A percentile compares a stretch with the other conserved stretches of the same genome.
These are phyloP conservation scores for Cichorium intybus DNA, from an alignment of 140 eudicot genomes.

Conservation along the genomic window DNA sequence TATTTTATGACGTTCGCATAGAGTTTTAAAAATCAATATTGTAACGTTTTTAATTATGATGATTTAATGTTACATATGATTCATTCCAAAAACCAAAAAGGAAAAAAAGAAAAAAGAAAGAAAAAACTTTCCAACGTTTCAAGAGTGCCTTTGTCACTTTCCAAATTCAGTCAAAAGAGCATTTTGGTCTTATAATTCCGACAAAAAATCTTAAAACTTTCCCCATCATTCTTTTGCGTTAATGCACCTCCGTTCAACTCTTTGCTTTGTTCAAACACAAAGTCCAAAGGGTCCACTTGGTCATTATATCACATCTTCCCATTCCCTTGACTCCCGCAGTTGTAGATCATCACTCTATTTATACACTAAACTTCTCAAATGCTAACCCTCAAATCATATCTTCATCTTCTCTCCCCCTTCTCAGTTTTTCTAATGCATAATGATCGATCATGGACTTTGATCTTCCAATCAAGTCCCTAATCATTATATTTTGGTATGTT, in stretches of 20 bases:
- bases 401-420: slow-evolving; percentile 9
- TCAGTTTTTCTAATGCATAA: background rate
- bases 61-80: no score
- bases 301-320: slow-evolving; percentile 30
- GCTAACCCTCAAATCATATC: slow-evolving; percentile 38
- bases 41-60: no score
- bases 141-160: slow-evolving; percentile 50
- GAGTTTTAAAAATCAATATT: no score
- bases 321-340: slow-evolving; percentile 17
- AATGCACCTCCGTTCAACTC: slow-evolving; percentile 38
- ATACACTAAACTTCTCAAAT: slow-evolving; percentile 33
- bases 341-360: slow-evolving; percentile 41
- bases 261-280: slow-evolving; percentile 49
- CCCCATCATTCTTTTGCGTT: slow-evolving; percentile 51
- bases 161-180: slow-evolving; percentile 73
- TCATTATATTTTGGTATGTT: slow-evolving; percentile 26
- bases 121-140: slow-evolving; percentile 43
- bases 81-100: no score
- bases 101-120: background rate
- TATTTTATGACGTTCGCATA: background rate
- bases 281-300: slow-evolving; percentile 47
- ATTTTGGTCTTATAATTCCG: slow-evolving; percentile 58
- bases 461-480: slow-evolving; percentile 20
- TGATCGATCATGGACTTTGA: slow-evolving; percentile 14
- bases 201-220: slow-evolving; percentile 57